A percentile compares a stretch with the other conserved stretches of the same genome.
phyloP scores from a whole-genome alignment of 768 basidiomycete genomes.

The Mycena maculata region DNA sequence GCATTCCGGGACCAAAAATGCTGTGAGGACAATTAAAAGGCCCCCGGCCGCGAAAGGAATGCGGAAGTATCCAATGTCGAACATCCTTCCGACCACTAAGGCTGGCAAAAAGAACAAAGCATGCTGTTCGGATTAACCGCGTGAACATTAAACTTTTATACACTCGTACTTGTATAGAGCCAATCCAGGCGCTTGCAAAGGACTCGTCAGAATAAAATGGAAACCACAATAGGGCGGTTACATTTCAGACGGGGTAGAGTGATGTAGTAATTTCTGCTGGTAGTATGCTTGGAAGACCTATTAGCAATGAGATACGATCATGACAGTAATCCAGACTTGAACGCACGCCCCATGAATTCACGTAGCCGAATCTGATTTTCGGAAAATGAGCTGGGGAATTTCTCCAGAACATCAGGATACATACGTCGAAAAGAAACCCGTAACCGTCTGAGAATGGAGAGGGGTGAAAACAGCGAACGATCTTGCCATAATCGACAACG shows the following conservation, averaged over 20 bases:
- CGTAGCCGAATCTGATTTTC: conserved; percentile 15
- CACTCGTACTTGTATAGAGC: conserved; percentile 7
- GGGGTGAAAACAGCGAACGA: background rate
- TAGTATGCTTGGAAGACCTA: conserved; percentile 23
- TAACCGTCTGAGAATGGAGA: background rate
- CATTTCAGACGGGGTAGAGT: conserved; percentile 19
- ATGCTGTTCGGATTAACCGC: too few species aligned
- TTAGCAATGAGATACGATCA: background rate
- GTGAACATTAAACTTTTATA: too few species aligned
- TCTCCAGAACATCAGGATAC: background rate
- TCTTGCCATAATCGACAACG: background rate
- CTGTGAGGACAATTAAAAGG: conserved; percentile 53
- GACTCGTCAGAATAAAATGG: background rate
- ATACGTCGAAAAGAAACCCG: conserved; percentile 20
- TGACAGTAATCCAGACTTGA: background rate
- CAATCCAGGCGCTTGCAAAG: conserved; percentile 23
- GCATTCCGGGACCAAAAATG: conserved; percentile 65
- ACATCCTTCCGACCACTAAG: conserved; percentile 43
- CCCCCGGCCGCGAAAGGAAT: conserved; percentile 53
- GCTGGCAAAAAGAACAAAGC: conserved; percentile 18
- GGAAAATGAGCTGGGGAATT: background rate
- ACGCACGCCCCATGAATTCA: conserved; percentile 27
- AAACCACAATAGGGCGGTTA: background rate
- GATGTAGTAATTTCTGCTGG: conserved; percentile 12
- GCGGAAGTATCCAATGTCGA: conserved; percentile 64